Evolutionary conservation across 108 stramenopile species (phyloP).

Genomic region (Parietichytrium sp.): DNA sequence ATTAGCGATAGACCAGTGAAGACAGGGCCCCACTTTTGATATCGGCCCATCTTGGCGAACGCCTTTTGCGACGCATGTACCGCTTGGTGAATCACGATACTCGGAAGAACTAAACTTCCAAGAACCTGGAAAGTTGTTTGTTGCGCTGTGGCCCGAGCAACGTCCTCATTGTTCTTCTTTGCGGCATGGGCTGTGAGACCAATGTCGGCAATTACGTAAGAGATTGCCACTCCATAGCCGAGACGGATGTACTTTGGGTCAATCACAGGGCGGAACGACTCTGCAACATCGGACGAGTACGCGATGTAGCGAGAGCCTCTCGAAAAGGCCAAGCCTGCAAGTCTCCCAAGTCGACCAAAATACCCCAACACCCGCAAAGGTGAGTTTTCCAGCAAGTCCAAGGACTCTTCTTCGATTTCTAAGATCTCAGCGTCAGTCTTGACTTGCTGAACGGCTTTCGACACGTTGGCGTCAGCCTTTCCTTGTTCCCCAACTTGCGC

Average conservation of each 20-base stretch:
- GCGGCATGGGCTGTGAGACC: neutral
- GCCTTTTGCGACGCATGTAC: neutral
- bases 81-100: neutral
- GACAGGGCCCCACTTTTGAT: conserved; percentile 4
- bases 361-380: conserved; percentile 26
- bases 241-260: neutral
- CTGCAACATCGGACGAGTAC: conserved; percentile 11
- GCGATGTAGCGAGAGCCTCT: conserved; percentile 34
- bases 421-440: too few relatives aligned
- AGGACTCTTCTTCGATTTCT: too few relatives aligned
- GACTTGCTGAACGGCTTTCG: too few relatives aligned
- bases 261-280: conserved; percentile 32
- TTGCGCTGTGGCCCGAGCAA: neutral
- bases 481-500: too few relatives aligned
- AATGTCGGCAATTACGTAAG: conserved; percentile 10
- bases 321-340: neutral
- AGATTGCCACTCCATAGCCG: conserved; percentile 32
- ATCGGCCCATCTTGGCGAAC: conserved; percentile 13
- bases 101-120: neutral
- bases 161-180: neutral
- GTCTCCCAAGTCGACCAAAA: conserved; percentile 11
- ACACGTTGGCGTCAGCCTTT: too few relatives aligned
- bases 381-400: neutral
- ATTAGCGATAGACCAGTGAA: neutral
- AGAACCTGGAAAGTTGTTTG: conserved; percentile 9